Evolutionary conservation across 768 basidiomycete genomes (phyloP), one percentile per base, ranked within the genome.

Genomic region (Chiua virens): DNA sequence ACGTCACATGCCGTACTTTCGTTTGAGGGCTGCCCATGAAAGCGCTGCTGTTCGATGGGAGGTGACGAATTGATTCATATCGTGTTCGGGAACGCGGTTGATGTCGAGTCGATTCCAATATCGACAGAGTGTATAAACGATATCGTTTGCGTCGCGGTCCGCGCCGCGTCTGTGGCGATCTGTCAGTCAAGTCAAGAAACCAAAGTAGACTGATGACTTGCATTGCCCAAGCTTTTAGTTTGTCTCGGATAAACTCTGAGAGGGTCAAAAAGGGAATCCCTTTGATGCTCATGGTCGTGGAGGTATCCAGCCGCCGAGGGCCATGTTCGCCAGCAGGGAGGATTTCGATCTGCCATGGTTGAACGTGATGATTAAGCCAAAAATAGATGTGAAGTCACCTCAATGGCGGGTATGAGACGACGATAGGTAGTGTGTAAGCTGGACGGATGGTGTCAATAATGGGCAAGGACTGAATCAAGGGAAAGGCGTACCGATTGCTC

Each of bases 31-130:
- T 42, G 74, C 71, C 90, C 90, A 92, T 7, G 86, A 84, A 18
- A 86, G 78, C 10, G 77, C 82, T 38, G 80, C 87, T n/a, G 77
- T 72, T 39, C 77, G 67, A 60, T 87, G 77, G 34, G 74, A 75
- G 14, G 75, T 63, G 27, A 87, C 84, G 62, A 92, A 92, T 27
- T 79, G 75, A 52, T 82, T 82, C 90, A 92, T 92, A 63, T 92
- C 90, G 52, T 84, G 81, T 68, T 92, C 90, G 23, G 85, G 84
- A 52, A 92, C 85, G 58, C 90, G 87, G 65, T 92, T 92, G 58
- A 92, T 83, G 68, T 92, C 90, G 54, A 92, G 80, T 48, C 79
- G 77, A 64, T 86, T 87, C 89, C 90, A 92, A 63, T 86, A 89
- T 49, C 81, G 82, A 51, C 80, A 75, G 59, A 93, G 73, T 35